Base-by-base conservation (phyloP, 2,329 filamentous ascomycete genomes). In the Ceratocystis eucalypticola region DNA sequence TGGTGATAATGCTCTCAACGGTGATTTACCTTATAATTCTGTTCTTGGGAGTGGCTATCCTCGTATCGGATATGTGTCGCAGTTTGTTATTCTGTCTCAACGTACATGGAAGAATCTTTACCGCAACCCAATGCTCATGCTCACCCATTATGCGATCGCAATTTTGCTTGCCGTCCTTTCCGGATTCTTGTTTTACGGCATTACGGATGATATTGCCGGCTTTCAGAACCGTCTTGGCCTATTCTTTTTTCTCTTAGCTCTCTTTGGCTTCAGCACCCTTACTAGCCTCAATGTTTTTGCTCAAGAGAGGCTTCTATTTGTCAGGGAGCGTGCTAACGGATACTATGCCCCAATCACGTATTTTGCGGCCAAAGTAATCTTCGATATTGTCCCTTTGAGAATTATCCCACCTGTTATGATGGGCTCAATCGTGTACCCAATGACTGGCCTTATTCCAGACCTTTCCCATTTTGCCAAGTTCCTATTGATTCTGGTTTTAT, bases 51-150 rank as follows among this genome's bases (percentile, higher is more conserved):
- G 85, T 73, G 88, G 90, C 20, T 96, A 95, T 75, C 84, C 85
- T 67, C 89, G 94, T 68, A 82, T 96, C 67, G 86, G 93, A 61
- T 86, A 92, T 70, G 72, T 82, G 7, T 82, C 87, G 55, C 94
- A 99, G 75, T 97, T 99, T 75, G 73, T 87, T 65, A 96, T 99
- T 71, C 80, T 99, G 12, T 96, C 93, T 0, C 83, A 86, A 71
- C 85, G 94, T 59, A 99, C 94, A 0, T 99, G 93, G 93, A 91
- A 89, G 73, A 99, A 99, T 73, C 81, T 99, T 5, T 97, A 99
- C 78, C 87, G 94, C 67, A 96, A 99, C 74, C 94, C 94, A 1
- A 92, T 97, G 84, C 80, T 99, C 68, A 99, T 99, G 94, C 83
- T 99, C 67, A 96, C 92, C 0, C 94, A 99, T 76, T 99, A 97